Evolutionary conservation across 768 basidiomycete genomes (phyloP), one percentile per base, ranked within the genome.

Genomic region (Dioszegia crocea): DNA sequence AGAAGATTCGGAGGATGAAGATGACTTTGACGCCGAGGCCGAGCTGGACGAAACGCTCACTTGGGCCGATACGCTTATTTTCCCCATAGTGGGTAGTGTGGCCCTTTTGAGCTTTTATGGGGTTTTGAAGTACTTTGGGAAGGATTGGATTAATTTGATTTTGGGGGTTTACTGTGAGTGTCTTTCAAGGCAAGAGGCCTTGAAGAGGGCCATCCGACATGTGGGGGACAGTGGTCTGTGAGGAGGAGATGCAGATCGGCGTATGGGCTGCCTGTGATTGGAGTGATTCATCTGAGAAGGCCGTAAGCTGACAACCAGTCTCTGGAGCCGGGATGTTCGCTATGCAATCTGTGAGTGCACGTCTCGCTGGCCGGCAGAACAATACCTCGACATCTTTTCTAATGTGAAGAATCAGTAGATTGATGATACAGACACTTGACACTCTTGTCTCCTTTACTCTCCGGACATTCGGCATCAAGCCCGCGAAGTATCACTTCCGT

Each of bases 101-200:
- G 82, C 82, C 30, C 79, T 94, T 29, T 78, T 88, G 63, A 83
- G 85, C 4, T 73, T 91, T 61, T 92, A 87, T 67, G 61, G 82
- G 55, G 75, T 88, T 26, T 81, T 94, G 56, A 86, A 84, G 68
- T 90, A 86, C 73, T 77, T 88, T 52, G 89, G 89, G 30, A 84
- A 63, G 65, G 84, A 85, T 58, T 89, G 88, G 86, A 84, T 94
- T 57, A 93, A 93, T 76, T 83, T 82, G 81, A 64, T 91, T 4
- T 79, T 94, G 23, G 86, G 76, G 17, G 62, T 68, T 0, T 78
- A 78, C 52, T 73, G 78, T 68, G 59, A 69, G 55, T 56, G 56
- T 48, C 45, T 19, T 36, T 1, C 36, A 14, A 12, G 1, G 3
- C 23, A 12, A 33, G 45, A 5, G 6, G 6, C 14, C 4, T 4